Evolutionary conservation across 805 yeast genomes (phyloP), one percentile per base, ranked within the genome.

Genomic region (Wickerhamiella bombiphila): DNA sequence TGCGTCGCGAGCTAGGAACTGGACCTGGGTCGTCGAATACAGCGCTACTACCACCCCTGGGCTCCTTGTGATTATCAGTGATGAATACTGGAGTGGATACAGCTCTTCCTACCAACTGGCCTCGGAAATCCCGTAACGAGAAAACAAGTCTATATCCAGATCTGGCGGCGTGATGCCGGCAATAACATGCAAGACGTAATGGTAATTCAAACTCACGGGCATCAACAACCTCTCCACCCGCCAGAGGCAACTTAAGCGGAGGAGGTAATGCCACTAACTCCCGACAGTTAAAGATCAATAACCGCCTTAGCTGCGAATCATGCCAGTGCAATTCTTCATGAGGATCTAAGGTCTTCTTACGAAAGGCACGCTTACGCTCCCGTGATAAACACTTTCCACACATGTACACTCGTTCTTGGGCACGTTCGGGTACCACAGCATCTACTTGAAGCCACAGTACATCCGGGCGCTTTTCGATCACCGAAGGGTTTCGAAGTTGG

Each of bases 161-260:
- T n/a, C 76, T 64, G 44, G 86, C 94, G 46, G 75, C 74, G 58
- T 91, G 98, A 58, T 91, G 98, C 46, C 97, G 73, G 60, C 97
- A 91, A 56, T 91, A 88, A 58, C 98, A 88, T 7, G 88, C 88
- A 30, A 91, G 73, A 58, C 98, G 72, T 18, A 94, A 63, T 16
- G 72, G 70, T 3, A 74, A 54, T 35, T 68, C 73, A 15, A 72
- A 50, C 25, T 50, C 52, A 32, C 61, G 63, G 13, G 56, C 54
- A 22, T 50, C 53, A 24, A 52, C 45, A 7, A 48, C 51, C 28
- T 41, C 42, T 11, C 50, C 50, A 13, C 37, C 46, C n/a, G 53
- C 41, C 50, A 80, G 70, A 11, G 82, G 72, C 9, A 29, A 29
- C 7, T 15, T 18, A 16, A 35, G 37, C 34, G 44, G 42, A 24